Evolutionary conservation across 805 yeast genomes (phyloP).

Genomic region (Starmerella geochares): DNA sequence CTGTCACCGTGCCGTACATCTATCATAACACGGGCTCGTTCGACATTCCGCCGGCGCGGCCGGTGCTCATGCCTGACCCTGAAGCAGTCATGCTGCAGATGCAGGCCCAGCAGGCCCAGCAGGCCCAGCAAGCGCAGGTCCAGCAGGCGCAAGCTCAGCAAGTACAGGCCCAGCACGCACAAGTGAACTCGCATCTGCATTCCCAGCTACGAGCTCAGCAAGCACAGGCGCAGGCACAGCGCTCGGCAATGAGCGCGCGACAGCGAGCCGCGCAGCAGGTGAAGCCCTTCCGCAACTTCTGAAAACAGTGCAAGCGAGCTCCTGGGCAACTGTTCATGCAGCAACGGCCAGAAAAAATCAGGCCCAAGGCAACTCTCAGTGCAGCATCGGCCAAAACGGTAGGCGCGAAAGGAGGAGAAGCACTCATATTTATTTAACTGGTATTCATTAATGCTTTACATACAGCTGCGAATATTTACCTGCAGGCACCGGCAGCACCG

Average conservation of each 20-base stretch:
- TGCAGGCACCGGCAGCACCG: too few species aligned
- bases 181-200: background rate
- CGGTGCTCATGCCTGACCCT: slow-evolving; percentile 27
- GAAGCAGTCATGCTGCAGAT: slow-evolving; percentile 16
- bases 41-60: slow-evolving; percentile 23
- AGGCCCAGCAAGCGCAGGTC: slow-evolving; percentile 12
- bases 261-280: slow-evolving; percentile 15
- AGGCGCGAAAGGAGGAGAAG: too few species aligned
- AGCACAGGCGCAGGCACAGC: slow-evolving; percentile 5
- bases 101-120: slow-evolving; percentile 11
- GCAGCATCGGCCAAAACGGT: too few species aligned
- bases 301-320: too few species aligned
- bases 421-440: background rate
- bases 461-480: background rate
- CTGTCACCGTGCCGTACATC: slow-evolving; percentile 21
- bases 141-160: slow-evolving; percentile 9
- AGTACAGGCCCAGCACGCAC: slow-evolving; percentile 12
- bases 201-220: background rate
- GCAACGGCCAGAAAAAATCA: too few species aligned
- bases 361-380: too few species aligned
- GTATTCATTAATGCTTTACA: background rate
- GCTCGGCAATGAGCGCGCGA: slow-evolving; percentile 11
- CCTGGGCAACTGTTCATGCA: too few species aligned
- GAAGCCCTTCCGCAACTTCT: slow-evolving; percentile 2
- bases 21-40: slow-evolving; percentile 24